Conservation (phyloP, 1,284 basidiomycete species). For the Leccinum fuscescens region DNA sequence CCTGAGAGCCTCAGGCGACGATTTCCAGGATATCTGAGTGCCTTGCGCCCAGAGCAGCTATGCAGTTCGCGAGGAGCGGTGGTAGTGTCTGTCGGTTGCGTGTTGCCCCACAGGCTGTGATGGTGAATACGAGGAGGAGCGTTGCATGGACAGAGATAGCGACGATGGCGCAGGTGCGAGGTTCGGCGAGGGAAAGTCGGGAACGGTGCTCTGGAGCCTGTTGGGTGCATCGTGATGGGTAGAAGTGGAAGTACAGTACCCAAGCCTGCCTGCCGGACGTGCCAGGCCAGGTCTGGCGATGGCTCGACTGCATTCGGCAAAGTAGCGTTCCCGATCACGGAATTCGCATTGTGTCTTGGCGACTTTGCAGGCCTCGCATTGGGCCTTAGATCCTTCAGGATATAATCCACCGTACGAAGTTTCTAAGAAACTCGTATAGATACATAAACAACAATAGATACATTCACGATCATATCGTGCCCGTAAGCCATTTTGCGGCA, state of each 20-base stretch:
- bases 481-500: too few species aligned
- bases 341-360: slow-evolving; percentile 70
- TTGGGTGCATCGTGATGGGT: slow-evolving; percentile 15
- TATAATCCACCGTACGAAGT: too few species aligned
- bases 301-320: slow-evolving; percentile 73
- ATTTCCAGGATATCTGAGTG: slow-evolving; percentile 62
- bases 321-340: slow-evolving; percentile 54
- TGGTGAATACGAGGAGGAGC: slow-evolving; percentile 52
- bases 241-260: neutral
- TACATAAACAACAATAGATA: too few species aligned
- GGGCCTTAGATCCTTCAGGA: slow-evolving; percentile 34
- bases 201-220: slow-evolving; percentile 7
- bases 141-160: slow-evolving; percentile 32
- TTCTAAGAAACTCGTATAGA: too few species aligned
- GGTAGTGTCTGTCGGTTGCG: too few species aligned
- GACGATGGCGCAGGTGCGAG: neutral
- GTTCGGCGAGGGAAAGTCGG: slow-evolving; percentile 11
- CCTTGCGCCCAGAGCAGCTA: slow-evolving; percentile 64
- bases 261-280: slow-evolving; percentile 18
- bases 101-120: too few species aligned
- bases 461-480: too few species aligned
- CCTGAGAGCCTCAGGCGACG: slow-evolving; percentile 54
- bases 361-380: slow-evolving; percentile 72
- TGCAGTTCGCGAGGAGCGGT: too few species aligned
- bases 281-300: slow-evolving; percentile 56